Percentiles rank a stretch among this genome's conserved stretches.
phyloP scores from a whole-genome alignment of 2,329 filamentous ascomycete genomes.

The Hypoxylon sp. region DNA sequence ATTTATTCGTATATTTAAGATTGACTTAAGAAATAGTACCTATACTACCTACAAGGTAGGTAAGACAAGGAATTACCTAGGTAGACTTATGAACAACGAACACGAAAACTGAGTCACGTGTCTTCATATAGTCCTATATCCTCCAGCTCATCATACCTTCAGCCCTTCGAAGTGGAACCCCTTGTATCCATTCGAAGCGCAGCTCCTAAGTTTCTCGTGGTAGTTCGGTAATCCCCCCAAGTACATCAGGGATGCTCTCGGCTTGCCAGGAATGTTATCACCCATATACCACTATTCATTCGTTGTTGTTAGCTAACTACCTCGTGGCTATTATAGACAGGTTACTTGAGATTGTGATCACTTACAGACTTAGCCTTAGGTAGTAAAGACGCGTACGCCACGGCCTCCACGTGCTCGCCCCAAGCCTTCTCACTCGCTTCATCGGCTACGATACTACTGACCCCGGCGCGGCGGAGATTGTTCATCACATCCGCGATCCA shows the following conservation, averaged over 20 bases:
- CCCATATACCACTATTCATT: conserved; percentile 56
- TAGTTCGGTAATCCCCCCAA: conserved; percentile 49
- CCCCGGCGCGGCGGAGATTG: conserved; percentile 50
- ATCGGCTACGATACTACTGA: conserved; percentile 54
- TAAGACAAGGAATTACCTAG: no score
- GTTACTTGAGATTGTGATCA: neutral
- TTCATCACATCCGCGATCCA: conserved; percentile 57
- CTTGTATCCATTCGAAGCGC: conserved; percentile 33
- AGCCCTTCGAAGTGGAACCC: conserved; percentile 40
- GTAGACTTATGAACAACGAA: no score
- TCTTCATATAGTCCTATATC: neutral
- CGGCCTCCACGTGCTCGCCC: conserved; percentile 50
- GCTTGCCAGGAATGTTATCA: conserved; percentile 59
- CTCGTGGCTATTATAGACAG: neutral
- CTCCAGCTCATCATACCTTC: conserved; percentile 18
- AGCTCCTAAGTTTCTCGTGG: conserved; percentile 25
- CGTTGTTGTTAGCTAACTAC: conserved; percentile 17
- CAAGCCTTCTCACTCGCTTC: conserved; percentile 54
- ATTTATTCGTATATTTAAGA: no score
- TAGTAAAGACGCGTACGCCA: conserved; percentile 54
- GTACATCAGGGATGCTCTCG: conserved; percentile 56
- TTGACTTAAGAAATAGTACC: no score
- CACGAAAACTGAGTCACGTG: no score
- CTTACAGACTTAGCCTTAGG: conserved; percentile 54
- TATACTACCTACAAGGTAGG: no score